Conservation (phyloP, 805 yeast genomes). For the Ogataea ramenticola region DNA sequence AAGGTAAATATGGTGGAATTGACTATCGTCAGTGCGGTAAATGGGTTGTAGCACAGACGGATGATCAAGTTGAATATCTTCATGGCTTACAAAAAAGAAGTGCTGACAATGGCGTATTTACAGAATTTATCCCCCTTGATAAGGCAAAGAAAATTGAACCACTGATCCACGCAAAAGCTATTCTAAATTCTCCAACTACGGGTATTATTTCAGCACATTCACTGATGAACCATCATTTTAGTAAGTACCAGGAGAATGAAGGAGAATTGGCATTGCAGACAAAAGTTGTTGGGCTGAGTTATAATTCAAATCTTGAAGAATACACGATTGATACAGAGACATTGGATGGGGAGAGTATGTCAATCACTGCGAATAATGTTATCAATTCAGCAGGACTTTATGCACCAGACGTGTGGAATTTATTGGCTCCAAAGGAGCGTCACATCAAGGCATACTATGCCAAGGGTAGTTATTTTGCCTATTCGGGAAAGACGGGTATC, state of each 20-base stretch:
- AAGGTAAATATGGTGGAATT: slow-evolving; percentile 39
- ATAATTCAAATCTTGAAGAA: slow-evolving; percentile 17
- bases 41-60: slow-evolving; percentile 82
- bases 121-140: slow-evolving; percentile 42
- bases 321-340: slow-evolving; percentile 25
- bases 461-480: slow-evolving; percentile 76
- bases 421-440: slow-evolving; percentile 57
- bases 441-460: slow-evolving; percentile 61
- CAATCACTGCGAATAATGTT: slow-evolving; percentile 46
- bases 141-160: slow-evolving; percentile 53
- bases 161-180: slow-evolving; percentile 55
- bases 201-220: slow-evolving; percentile 84
- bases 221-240: slow-evolving; percentile 50
- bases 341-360: slow-evolving; percentile 26
- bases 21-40: slow-evolving; percentile 66
- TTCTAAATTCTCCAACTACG: slow-evolving; percentile 69
- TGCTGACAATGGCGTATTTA: slow-evolving; percentile 46
- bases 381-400: slow-evolving; percentile 76
- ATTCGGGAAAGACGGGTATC: slow-evolving; percentile 35
- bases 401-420: slow-evolving; percentile 65
- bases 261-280: slow-evolving; percentile 66
- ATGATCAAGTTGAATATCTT: slow-evolving; percentile 51
- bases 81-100: slow-evolving; percentile 46
- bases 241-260: slow-evolving; percentile 45
- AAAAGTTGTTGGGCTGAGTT: slow-evolving; percentile 36